These are phyloP conservation scores for Xylaria acuta DNA, from an alignment of 495 filamentous ascomycete species.

Conservation along the genomic window DNA sequence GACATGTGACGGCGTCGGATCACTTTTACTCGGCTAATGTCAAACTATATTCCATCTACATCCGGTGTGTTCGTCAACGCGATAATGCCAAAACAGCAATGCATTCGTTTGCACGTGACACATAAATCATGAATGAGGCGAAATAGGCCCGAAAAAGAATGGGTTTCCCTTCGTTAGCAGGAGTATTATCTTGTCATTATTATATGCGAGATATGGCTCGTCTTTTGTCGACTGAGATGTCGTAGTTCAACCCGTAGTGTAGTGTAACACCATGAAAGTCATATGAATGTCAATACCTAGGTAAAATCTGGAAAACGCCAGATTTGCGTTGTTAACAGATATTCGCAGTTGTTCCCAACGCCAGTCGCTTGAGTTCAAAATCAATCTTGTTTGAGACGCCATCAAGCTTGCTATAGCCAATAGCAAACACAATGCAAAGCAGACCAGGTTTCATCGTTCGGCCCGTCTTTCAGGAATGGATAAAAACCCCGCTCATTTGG, in stretches of 20 bases:
- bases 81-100: background rate
- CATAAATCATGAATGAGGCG: background rate
- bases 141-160: background rate
- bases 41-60: background rate
- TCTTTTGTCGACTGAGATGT: background rate
- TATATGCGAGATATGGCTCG: slow-evolving; percentile 1
- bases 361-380: slow-evolving; percentile 23
- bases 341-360: slow-evolving; percentile 17
- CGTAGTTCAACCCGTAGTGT: background rate
- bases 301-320: background rate
- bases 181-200: slow-evolving; percentile 15
- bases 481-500: background rate
- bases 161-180: background rate
- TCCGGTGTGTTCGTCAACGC: background rate
- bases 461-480: background rate
- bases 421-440: slow-evolving; percentile 6
- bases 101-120: too few relatives aligned
- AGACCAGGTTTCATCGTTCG: background rate
- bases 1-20: slow-evolving; percentile 8
- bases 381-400: background rate
- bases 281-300: slow-evolving; percentile 1
- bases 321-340: background rate
- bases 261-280: background rate
- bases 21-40: background rate
- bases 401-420: background rate